These are phyloP conservation scores for Pecoramyces ruminantium DNA, from an alignment of 192 early-diverging fungal species.

Conservation along the genomic window DNA sequence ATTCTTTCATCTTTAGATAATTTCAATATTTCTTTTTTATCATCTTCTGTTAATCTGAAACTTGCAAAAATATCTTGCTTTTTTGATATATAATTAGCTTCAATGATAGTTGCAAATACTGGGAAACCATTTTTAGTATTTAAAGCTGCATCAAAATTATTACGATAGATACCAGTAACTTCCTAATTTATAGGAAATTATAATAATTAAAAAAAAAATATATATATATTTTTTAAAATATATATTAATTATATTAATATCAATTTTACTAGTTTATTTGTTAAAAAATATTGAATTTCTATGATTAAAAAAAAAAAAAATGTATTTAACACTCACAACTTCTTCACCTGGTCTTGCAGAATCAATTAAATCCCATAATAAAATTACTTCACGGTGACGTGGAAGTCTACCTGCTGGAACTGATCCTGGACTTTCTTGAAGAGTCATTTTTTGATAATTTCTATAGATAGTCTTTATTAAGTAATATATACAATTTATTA, in stretches of 20 bases:
- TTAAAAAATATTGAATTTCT: no score
- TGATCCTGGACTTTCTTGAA: conserved; percentile 90
- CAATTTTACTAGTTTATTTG: no score
- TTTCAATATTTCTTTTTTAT: conserved; percentile 54
- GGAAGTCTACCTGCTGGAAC: conserved; percentile 90
- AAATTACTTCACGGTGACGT: conserved; percentile 79
- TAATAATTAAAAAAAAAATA: background rate
- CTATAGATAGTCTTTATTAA: conserved; percentile 65
- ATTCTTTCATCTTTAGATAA: conserved; percentile 65
- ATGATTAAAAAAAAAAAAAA: no score
- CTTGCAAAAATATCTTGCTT: conserved; percentile 77
- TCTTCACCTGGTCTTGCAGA: conserved; percentile 89
- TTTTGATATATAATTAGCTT: conserved; percentile 86
- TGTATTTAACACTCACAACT: conserved; percentile 37
- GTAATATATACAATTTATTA: no score
- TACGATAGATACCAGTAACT: conserved; percentile 85
- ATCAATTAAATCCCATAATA: conserved; percentile 93
- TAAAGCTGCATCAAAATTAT: conserved; percentile 79
- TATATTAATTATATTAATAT: background rate
- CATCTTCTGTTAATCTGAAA: conserved; percentile 79
- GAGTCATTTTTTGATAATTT: conserved; percentile 89
- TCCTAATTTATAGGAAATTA: conserved; percentile 21
- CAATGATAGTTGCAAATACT: conserved; percentile 87
- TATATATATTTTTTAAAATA: no score
- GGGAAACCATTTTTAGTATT: conserved; percentile 90